These are phyloP conservation scores for Spongiforma sp. DNA, from an alignment of 1,284 basidiomycete genomes.

Conservation along the genomic window DNA sequence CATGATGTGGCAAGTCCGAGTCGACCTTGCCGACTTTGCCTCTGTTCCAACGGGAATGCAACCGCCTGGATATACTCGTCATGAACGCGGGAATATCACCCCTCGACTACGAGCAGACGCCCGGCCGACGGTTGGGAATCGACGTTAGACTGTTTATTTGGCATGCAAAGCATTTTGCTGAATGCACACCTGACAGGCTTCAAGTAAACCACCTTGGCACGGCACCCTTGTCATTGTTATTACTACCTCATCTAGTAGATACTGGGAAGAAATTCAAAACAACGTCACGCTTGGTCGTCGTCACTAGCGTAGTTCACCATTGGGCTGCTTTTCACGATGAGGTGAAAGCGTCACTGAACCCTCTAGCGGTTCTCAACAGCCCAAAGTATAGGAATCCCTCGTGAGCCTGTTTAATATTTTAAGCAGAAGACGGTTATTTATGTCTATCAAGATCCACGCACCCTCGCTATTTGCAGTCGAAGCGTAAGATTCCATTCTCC, in stretches of 20 bases:
- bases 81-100: constrained; percentile 24
- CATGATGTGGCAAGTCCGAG: constrained; percentile 4
- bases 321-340: constrained; percentile 25
- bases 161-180: not conserved
- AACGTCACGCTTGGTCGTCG: constrained; percentile 23
- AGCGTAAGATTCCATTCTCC: constrained; percentile 18
- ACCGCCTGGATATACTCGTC: constrained; percentile 23
- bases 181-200: constrained; percentile 10
- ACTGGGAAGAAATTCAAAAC: constrained; percentile 19
- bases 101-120: constrained; percentile 7
- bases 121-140: constrained; percentile 29
- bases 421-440: not conserved
- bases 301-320: constrained; percentile 29
- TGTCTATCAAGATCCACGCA: constrained; percentile 18
- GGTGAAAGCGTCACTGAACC: constrained; percentile 33
- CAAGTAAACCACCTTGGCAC: constrained; percentile 32
- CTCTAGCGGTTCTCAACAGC: constrained; percentile 37
- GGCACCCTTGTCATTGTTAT: constrained; percentile 21
- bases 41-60: constrained; percentile 18
- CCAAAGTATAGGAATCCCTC: constrained; percentile 34
- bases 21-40: constrained; percentile 25
- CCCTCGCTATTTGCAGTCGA: constrained; percentile 21
- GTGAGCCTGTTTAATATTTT: constrained; percentile 19
- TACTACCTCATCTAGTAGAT: constrained; percentile 21
- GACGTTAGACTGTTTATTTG: constrained; percentile 4